Evolutionary conservation across 352 stramenopile species (phyloP), one percentile per base, ranked within the genome.

Genomic region (Blastocystis sp.): DNA sequence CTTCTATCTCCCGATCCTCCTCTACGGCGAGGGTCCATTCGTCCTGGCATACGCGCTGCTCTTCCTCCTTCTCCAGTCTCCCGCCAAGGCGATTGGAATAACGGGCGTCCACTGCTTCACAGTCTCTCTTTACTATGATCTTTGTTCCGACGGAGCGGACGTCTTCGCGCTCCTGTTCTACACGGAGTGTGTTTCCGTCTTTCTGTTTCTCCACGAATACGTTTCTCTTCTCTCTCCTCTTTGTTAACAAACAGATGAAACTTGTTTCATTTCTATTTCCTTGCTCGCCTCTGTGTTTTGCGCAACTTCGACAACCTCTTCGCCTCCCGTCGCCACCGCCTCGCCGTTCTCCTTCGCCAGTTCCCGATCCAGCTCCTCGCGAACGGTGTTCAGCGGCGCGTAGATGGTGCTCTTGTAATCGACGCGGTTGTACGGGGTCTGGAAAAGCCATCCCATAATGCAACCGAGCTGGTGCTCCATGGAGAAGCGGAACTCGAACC

Each of bases 391-490:
- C 44, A 51, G 18, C 44, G 75, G 75, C 9, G 40, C 75, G 32
- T 85, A 85, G 14, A 85, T 85, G 40, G n/a, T 76, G 4, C 32
- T 29, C 38, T 85, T 69, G 18, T 76, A 85, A 65, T 85, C 75
- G 34, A 72, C 9, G 16, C 65, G 69, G 49, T 32, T 75, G 44
- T 85, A 85, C 32, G 51, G 32, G 21, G 29, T 11, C 16, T 53
- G 69, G 21, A 61, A 75, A 32, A 85, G 64, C 53, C 54, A 85
- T 16, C 42, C 48, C 29, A 85, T 29, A 8, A 85, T 73, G 6
- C 29, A 14, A 16, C 16, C 42, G 21, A 85, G 9, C 32, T 73
- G 59, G 48, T 85, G 29, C 27, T 85, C 75, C 9, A 69, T 46
- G n/a, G 32, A 59, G 16, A 44, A 85, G 21, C 75, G 75, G 59